These are phyloP conservation scores for Solanum ossicruentum DNA, from an alignment of 257 asterid species.

Conservation along the genomic window DNA sequence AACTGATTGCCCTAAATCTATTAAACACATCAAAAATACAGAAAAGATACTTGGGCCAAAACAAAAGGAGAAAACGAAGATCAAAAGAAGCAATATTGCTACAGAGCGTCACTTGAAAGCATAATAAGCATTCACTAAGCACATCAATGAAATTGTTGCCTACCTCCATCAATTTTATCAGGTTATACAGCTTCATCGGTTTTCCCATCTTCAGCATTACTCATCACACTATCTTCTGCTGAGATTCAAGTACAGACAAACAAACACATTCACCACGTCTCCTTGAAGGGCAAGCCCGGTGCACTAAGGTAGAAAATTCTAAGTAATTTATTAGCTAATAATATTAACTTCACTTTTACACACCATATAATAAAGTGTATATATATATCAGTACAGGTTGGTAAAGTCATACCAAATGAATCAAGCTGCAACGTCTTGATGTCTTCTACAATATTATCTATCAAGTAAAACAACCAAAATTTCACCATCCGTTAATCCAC, in stretches of 20 bases:
- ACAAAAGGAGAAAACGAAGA: background rate
- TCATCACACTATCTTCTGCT: conserved; percentile 11
- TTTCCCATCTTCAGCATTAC: conserved; percentile 5
- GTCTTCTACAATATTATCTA: conserved; percentile 71
- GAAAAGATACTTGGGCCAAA: background rate
- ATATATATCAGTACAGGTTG: background rate
- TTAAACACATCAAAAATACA: background rate
- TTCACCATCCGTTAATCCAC: background rate
- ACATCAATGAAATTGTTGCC: background rate
- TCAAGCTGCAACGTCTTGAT: conserved; percentile 77
- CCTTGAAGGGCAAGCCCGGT: background rate
- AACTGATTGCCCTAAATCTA: background rate
- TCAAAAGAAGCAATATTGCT: background rate
- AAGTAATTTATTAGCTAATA: background rate
- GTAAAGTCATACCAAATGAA: conserved; percentile 37
- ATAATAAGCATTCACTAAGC: background rate
- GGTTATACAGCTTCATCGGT: conserved; percentile 2
- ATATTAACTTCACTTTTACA: background rate
- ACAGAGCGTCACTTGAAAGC: background rate
- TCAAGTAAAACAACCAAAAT: background rate
- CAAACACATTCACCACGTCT: background rate
- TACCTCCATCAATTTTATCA: conserved; percentile 8
- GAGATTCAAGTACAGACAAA: background rate
- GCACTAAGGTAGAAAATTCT: background rate
- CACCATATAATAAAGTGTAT: background rate